These are phyloP conservation scores for Scortechinia acanthostroma DNA, from an alignment of 2,329 filamentous ascomycete genomes.

Conservation along the genomic window DNA sequence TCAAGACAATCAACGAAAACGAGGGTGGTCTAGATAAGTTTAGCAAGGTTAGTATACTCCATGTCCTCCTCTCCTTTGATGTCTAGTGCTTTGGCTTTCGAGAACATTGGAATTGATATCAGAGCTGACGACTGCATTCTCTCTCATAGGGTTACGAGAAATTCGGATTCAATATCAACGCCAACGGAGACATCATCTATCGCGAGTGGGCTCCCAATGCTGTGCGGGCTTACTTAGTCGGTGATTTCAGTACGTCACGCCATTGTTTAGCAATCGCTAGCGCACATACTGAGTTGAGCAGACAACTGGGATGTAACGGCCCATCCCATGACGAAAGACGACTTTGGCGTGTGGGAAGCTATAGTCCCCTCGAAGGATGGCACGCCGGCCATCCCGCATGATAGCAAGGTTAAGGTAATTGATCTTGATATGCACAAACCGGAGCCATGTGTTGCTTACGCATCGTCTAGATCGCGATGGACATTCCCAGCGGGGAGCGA, in stretches of 20 bases:
- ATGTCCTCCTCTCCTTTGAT: not conserved
- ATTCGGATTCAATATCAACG: conserved; percentile 76
- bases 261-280: too few species aligned
- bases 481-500: conserved; percentile 70
- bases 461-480: conserved; percentile 66
- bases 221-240: conserved; percentile 74
- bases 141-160: conserved; percentile 67
- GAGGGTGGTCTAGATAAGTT: conserved; percentile 92
- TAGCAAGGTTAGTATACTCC: conserved; percentile 58
- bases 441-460: not conserved
- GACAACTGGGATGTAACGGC: conserved; percentile 80
- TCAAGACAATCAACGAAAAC: conserved; percentile 71
- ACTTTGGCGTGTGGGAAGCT: conserved; percentile 82
- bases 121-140: not conserved
- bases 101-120: conserved; percentile 2
- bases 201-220: conserved; percentile 96
- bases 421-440: conserved; percentile 4
- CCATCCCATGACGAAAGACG: conserved; percentile 79
- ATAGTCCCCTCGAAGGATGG: conserved; percentile 68
- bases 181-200: conserved; percentile 80
- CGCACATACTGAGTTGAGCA: too few species aligned
- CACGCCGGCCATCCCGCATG: conserved; percentile 75
- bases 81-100: not conserved
- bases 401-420: conserved; percentile 87
- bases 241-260: conserved; percentile 74